Conservation (phyloP, 768 basidiomycete genomes). For the Naganishia kalamii region DNA sequence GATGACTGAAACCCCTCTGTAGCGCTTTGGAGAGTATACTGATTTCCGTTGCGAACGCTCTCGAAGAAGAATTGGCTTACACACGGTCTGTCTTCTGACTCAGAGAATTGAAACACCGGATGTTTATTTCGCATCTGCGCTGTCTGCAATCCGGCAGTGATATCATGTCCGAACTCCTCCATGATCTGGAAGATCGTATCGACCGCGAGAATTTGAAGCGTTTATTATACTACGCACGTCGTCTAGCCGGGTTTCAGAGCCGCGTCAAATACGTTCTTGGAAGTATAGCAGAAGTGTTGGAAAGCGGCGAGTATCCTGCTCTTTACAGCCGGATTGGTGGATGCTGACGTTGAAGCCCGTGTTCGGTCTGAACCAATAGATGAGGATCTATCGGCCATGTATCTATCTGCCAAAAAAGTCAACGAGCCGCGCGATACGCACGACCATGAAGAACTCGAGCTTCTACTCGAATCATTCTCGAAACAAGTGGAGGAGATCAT, state of each 20-base stretch:
- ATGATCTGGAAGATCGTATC: constrained; percentile 90
- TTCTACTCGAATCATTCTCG: constrained; percentile 85
- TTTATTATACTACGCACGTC: constrained; percentile 82
- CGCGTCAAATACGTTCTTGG: constrained; percentile 83
- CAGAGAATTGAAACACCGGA: neutral
- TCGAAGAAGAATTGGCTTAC: constrained; percentile 95
- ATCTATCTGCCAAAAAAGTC: constrained; percentile 77
- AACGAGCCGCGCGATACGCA: constrained; percentile 56
- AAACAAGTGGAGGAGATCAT: constrained; percentile 97
- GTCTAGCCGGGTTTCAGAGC: constrained; percentile 81
- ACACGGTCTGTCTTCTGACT: constrained; percentile 49
- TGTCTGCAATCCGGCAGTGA: constrained; percentile 49
- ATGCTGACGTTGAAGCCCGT: neutral
- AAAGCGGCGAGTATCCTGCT: constrained; percentile 64
- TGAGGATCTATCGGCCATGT: constrained; percentile 91
- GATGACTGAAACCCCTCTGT: constrained; percentile 5
- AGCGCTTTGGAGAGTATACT: constrained; percentile 91
- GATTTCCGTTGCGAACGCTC: constrained; percentile 79
- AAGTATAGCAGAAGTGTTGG: constrained; percentile 82
- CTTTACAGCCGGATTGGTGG: too few relatives aligned
- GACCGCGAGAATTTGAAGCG: constrained; percentile 90
- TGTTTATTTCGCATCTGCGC: neutral
- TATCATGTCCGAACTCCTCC: constrained; percentile 79
- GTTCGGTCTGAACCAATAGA: constrained; percentile 52
- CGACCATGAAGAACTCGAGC: constrained; percentile 89